Conservation (phyloP, 2,329 filamentous ascomycete species). For the Passalora sequoiae region DNA sequence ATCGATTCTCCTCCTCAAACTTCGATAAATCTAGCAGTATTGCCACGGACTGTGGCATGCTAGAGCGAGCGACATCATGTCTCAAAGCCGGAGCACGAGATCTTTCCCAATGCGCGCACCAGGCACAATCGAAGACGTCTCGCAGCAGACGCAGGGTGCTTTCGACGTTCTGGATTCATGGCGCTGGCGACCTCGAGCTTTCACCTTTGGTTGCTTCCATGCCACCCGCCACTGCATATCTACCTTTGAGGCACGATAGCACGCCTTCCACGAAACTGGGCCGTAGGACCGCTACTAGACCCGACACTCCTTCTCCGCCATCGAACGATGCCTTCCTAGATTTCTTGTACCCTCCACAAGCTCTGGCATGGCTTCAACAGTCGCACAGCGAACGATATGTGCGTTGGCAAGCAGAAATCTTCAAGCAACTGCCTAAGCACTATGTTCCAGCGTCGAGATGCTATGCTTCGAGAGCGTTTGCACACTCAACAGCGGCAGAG, state of each 20-base stretch:
- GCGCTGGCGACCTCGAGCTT: slow-evolving; percentile 44
- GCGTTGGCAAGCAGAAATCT: slow-evolving; percentile 27
- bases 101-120: slow-evolving; percentile 41
- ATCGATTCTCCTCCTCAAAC: not conserved
- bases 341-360: slow-evolving; percentile 46
- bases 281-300: not conserved
- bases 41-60: slow-evolving; percentile 43
- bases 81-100: slow-evolving; percentile 53
- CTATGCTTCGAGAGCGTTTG: slow-evolving; percentile 23
- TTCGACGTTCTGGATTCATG: slow-evolving; percentile 54
- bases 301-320: not conserved
- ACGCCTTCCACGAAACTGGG: not conserved
- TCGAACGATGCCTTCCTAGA: slow-evolving; percentile 36
- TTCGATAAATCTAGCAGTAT: slow-evolving; percentile 2
- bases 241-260: slow-evolving; percentile 12
- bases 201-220: slow-evolving; percentile 21
- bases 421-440: slow-evolving; percentile 21
- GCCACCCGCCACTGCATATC: slow-evolving; percentile 7
- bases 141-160: slow-evolving; percentile 48
- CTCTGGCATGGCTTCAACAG: slow-evolving; percentile 36
- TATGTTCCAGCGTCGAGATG: slow-evolving; percentile 27
- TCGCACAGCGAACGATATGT: slow-evolving; percentile 21
- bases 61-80: slow-evolving; percentile 56
- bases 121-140: slow-evolving; percentile 33
- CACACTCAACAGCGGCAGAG: not conserved